A percentile compares a stretch with the other conserved stretches of the same genome.
Evolutionary conservation across 768 basidiomycete genomes (phyloP).

Genomic region (Mycena epipterygia): DNA sequence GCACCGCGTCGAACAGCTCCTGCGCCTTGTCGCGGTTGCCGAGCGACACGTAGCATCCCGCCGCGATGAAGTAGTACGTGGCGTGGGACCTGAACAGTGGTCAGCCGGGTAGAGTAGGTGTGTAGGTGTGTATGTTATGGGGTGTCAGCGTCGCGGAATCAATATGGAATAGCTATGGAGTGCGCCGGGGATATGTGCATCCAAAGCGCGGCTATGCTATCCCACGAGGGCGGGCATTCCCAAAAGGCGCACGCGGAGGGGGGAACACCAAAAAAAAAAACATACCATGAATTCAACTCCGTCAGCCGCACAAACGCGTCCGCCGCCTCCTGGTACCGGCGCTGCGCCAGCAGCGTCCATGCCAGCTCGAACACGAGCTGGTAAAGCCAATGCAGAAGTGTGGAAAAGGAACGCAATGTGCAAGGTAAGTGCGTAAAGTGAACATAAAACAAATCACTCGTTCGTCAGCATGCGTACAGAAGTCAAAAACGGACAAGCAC

Average conservation of each 20-base stretch:
- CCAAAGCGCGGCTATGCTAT: no score
- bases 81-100: slow-evolving; percentile 78
- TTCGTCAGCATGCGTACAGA: not conserved
- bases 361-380: slow-evolving; percentile 84
- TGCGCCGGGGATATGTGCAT: no score
- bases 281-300: slow-evolving; percentile 78
- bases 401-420: not conserved
- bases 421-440: not conserved
- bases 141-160: not conserved
- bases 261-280: slow-evolving; percentile 8
- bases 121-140: not conserved
- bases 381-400: not conserved
- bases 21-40: slow-evolving; percentile 72
- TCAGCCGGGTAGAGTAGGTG: not conserved
- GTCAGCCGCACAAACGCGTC: slow-evolving; percentile 75
- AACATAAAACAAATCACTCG: no score
- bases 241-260: no score
- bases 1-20: slow-evolving; percentile 71
- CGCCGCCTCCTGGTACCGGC: slow-evolving; percentile 77
- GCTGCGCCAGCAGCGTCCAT: slow-evolving; percentile 77
- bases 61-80: slow-evolving; percentile 84
- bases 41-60: slow-evolving; percentile 77
- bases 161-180: no score
- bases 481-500: slow-evolving; percentile 28
- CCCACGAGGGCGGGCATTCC: not conserved